phyloP scores from a whole-genome alignment of 129 eudicot genomes.

The carrot (Daucus carota) region DH1_v3.0 NC_030385.2:42158501-42159000 shows the following conservation, averaged over 20 bases:
- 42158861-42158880: too few relatives aligned
- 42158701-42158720: not conserved
- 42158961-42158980: too few relatives aligned
- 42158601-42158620: not conserved
- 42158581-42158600: not conserved
- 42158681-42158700: not conserved
- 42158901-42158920: too few relatives aligned
- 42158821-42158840: too few relatives aligned
- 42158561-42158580: not conserved
- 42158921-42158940: too few relatives aligned
- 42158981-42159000: not conserved
- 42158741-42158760: not conserved
- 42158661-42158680: not conserved
- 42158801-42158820: not conserved
- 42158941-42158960: too few relatives aligned
- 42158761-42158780: not conserved
- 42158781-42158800: not conserved
- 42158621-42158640: not conserved
- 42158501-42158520: slow-evolving; percentile 68
- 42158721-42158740: not conserved
- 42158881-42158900: not conserved
- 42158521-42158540: slow-evolving; percentile 67
- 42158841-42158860: too few relatives aligned
- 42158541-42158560: slow-evolving; percentile 40
- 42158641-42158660: not conserved